A percentile compares a stretch with the other conserved stretches of the same genome.
Evolutionary conservation across 2,329 filamentous ascomycete species (phyloP).

Genomic region (Fusarium armeniacum): DNA sequence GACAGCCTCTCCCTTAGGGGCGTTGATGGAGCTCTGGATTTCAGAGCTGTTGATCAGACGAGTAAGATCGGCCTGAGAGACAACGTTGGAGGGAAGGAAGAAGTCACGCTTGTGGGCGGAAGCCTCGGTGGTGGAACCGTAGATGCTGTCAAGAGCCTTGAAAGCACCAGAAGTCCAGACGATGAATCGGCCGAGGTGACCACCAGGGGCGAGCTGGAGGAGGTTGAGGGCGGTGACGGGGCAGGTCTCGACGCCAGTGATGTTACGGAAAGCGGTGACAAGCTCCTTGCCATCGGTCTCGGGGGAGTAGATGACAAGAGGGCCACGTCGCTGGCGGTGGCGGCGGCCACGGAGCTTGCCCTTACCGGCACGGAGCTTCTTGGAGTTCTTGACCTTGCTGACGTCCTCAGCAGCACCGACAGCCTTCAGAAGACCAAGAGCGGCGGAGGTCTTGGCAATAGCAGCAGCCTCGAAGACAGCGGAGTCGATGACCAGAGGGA

Average conservation of each 20-base stretch:
- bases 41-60: slow-evolving; percentile 99
- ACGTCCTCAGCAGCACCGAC: slow-evolving; percentile 92
- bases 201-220: slow-evolving; percentile 98
- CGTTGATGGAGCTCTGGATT: slow-evolving; percentile 94
- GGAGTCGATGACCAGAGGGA: slow-evolving; percentile 95
- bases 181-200: slow-evolving; percentile 98
- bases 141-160: slow-evolving; percentile 95
- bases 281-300: slow-evolving; percentile 96
- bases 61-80: slow-evolving; percentile 93
- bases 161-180: slow-evolving; percentile 99
- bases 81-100: slow-evolving; percentile 91
- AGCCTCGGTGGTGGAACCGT: slow-evolving; percentile 90
- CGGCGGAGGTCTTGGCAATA: slow-evolving; percentile 89
- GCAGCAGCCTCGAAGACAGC: slow-evolving; percentile 85
- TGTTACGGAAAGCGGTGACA: slow-evolving; percentile 96
- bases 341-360: slow-evolving; percentile 98
- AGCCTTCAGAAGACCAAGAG: slow-evolving; percentile 88
- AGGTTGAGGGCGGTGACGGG: slow-evolving; percentile 96
- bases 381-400: slow-evolving; percentile 95
- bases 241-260: slow-evolving; percentile 96
- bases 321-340: slow-evolving; percentile 96
- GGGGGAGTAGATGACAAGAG: slow-evolving; percentile 97
- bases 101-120: slow-evolving; percentile 99
- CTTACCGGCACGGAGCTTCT: slow-evolving; percentile 98
- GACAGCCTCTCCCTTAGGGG: slow-evolving; percentile 87